Conservation (phyloP, 495 filamentous ascomycete genomes). For the Podospora pseudopauciseta region DNA sequence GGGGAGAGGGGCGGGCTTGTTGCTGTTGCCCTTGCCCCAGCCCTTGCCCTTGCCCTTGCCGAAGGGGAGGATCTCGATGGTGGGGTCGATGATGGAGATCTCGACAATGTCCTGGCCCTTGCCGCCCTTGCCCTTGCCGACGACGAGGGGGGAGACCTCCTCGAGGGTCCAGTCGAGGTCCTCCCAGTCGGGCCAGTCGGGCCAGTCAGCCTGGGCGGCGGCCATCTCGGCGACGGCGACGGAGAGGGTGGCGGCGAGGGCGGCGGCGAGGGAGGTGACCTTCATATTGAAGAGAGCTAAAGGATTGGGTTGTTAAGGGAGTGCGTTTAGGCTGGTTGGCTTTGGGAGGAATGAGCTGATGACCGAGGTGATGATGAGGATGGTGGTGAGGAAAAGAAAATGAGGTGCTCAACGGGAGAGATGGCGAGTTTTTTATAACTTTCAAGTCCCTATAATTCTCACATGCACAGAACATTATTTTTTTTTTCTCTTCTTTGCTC, state of each 20-base stretch:
- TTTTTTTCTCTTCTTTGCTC: conserved; percentile 6
- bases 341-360: conserved; percentile 10
- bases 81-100: neutral
- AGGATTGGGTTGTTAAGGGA: neutral
- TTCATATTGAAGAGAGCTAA: conserved; percentile 25
- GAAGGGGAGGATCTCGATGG: neutral
- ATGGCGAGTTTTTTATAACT: conserved; percentile 6
- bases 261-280: conserved; percentile 23
- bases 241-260: neutral
- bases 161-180: neutral
- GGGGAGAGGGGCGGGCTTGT: neutral
- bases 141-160: neutral
- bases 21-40: neutral
- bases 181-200: neutral
- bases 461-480: neutral
- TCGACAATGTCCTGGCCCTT: neutral
- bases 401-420: neutral
- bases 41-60: neutral
- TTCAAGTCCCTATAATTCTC: neutral
- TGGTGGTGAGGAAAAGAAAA: conserved; percentile 3
- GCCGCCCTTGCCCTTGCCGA: neutral
- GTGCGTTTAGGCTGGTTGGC: neutral
- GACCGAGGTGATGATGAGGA: neutral
- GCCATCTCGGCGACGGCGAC: conserved; percentile 12
- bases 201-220: neutral